Evolutionary conservation across 108 stramenopile species (phyloP), one percentile per base, ranked within the genome.

Genomic region (Asterionellopsis glacialis): DNA sequence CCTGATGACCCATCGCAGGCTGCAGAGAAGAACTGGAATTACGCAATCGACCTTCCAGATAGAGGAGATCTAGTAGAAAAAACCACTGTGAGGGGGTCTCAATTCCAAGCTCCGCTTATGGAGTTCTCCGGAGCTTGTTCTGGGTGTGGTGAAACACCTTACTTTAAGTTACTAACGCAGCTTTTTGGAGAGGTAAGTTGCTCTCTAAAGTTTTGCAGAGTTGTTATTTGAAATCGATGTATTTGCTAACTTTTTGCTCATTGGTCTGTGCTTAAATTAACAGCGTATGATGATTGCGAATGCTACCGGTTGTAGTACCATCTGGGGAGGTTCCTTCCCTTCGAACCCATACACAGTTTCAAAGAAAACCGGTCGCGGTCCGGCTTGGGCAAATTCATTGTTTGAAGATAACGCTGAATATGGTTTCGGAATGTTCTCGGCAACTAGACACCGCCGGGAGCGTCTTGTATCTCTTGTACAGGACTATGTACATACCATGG

Each of bases 321-420:
- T 83, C 41, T 83, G 82, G 82, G 82, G 82, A 38, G 82, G 82
- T n/a, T 67, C 65, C 5, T 83, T 83, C 45, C 82, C 82, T 22
- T 72, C 74, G 1, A 83, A 83, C 64, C 82, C 82, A 22, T 83
- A 83, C 53, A 79, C 78, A 26, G 75, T 83, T 11, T 79, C 77
- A 9, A 76, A 74, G 57, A 72, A 76, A 61, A 67, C 72, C 1
- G 78, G 78, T 11, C 67, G 82, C 39, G 82, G 82, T 6, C 82
- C 82, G 19, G 77, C 82, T 9, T 83, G 82, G 82, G 82, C 82
- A 15, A 83, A 83, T 55, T 77, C 75, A 9, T 55, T 83, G 11
- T 83, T 83, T 55, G 82, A 83, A 53, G 82, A 83, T 52, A 83
- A 83, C 57, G 77, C 82, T 11, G 72, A 78, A 40, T 74, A 74